Conservation (phyloP, 2,329 filamentous ascomycete species). For the Colletotrichum filicis region DNA sequence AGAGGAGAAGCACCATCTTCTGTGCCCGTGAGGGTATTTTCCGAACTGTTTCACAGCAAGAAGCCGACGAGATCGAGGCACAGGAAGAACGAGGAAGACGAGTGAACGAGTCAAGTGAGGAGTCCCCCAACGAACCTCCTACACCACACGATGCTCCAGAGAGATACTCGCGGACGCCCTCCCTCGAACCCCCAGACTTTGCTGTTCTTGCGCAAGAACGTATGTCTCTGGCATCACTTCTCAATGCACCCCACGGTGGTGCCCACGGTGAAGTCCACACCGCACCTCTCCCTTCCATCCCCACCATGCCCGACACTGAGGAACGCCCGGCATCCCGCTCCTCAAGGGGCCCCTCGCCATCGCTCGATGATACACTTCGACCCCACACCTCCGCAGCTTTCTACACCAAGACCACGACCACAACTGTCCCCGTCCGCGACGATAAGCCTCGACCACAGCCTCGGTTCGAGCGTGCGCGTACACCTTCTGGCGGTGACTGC, state of each 20-base stretch:
- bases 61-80: constrained; percentile 56
- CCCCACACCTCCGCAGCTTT: constrained; percentile 59
- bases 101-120: constrained; percentile 31
- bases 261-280: constrained; percentile 44
- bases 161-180: constrained; percentile 68
- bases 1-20: constrained; percentile 65
- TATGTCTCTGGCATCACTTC: constrained; percentile 69
- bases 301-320: constrained; percentile 51
- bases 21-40: constrained; percentile 73
- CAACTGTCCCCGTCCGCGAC: constrained; percentile 62
- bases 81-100: constrained; percentile 40
- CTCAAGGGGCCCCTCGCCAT: constrained; percentile 17
- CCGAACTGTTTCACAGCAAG: constrained; percentile 66
- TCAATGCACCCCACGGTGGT: constrained; percentile 63
- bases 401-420: constrained; percentile 63
- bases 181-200: constrained; percentile 70
- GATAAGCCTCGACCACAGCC: constrained; percentile 48
- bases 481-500: constrained; percentile 52
- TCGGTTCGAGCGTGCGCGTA: constrained; percentile 59
- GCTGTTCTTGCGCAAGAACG: constrained; percentile 64
- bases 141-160: constrained; percentile 46
- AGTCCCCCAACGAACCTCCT: constrained; percentile 42
- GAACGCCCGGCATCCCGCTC: constrained; percentile 13
- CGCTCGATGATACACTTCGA: constrained; percentile 40
- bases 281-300: constrained; percentile 50